These are phyloP conservation scores for Amesomyces nigricolor DNA, from an alignment of 2,329 filamentous ascomycete species.

Conservation along the genomic window DNA sequence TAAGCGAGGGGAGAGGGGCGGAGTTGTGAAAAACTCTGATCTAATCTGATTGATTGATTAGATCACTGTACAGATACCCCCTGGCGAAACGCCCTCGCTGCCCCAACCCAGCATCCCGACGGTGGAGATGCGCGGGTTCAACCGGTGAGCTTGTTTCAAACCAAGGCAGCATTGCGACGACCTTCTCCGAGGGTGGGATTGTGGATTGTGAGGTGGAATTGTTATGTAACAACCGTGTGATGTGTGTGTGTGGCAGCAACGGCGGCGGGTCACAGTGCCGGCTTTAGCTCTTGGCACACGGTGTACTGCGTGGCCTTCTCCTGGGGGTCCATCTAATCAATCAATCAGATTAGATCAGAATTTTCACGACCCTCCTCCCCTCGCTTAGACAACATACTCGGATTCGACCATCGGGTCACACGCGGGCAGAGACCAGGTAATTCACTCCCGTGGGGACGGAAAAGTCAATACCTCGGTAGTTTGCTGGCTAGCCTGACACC, in stretches of 20 bases:
- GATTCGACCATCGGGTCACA: background rate
- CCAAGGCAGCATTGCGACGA: too few relatives aligned
- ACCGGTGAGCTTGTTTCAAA: too few relatives aligned
- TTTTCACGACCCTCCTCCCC: background rate
- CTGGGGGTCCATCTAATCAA: conserved; percentile 14
- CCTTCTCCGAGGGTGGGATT: too few relatives aligned
- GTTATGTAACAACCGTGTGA: too few relatives aligned
- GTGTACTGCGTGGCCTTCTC: background rate
- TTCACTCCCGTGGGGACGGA: background rate
- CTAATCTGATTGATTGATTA: conserved; percentile 21
- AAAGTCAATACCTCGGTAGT: background rate
- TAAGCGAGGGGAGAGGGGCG: background rate
- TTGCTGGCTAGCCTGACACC: background rate
- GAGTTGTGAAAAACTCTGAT: conserved; percentile 6
- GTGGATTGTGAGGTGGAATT: too few relatives aligned
- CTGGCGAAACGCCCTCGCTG: too few relatives aligned
- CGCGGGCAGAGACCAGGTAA: background rate
- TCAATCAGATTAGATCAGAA: conserved; percentile 20
- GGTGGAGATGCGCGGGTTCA: too few relatives aligned
- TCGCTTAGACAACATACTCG: conserved; percentile 7
- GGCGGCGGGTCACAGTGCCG: background rate
- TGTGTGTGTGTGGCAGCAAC: too few relatives aligned
- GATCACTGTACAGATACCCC: background rate
- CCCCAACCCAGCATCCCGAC: too few relatives aligned
- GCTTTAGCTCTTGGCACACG: background rate